Evolutionary conservation across 192 early-diverging fungal species (phyloP), one percentile per base, ranked within the genome.

Genomic region (Chytriomyces sp.): DNA sequence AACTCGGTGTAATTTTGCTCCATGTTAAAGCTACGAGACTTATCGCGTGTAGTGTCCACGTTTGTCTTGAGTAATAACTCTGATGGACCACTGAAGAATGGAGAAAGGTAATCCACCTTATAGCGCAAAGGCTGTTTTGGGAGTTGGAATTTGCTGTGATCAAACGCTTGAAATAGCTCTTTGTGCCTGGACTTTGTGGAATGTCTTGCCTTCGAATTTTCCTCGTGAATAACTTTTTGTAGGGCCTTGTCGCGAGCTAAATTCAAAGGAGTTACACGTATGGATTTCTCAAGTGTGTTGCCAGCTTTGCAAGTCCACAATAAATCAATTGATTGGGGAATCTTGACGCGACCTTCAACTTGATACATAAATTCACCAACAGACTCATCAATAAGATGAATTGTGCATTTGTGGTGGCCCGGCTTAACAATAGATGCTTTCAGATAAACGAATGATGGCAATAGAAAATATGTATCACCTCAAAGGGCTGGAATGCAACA

Each of bases 321-420:
- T 14, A 78, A 30, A 36, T 81, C 84, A 25, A 75, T 36, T 0
- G 81, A 66, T 25, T 57, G 66, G 3, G 82, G 82, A 2, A 38
- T n/a, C 52, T 65, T 60, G 1, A 68, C 76, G 2, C 57, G 22
- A 2, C 85, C 85, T 22, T 76, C 72, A 25, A 86, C 70, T 38
- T 82, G 76, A 70, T 86, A 84, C 14, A 70, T 25, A 65, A 86
- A 86, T 64, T 86, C 85, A 10, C 85, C 85, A 0, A 82, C 79
- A 25, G 44, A 32, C 28, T 73, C 59, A 64, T 82, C 78, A n/a
- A 76, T 31, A 19, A 86, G 81, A 39, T 82, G 76, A 40, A 86
- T 52, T 2, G 52, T 75, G 65, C 85, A 83, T 34, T 60, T 60
- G 39, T 85, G 84, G n/a, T 39, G n/a, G 12, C 81, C 81, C 8